A percentile compares a stretch with the other conserved stretches of the same genome.
These are phyloP conservation scores for Podospora appendiculata DNA, from an alignment of 495 filamentous ascomycete species.

Conservation along the genomic window DNA sequence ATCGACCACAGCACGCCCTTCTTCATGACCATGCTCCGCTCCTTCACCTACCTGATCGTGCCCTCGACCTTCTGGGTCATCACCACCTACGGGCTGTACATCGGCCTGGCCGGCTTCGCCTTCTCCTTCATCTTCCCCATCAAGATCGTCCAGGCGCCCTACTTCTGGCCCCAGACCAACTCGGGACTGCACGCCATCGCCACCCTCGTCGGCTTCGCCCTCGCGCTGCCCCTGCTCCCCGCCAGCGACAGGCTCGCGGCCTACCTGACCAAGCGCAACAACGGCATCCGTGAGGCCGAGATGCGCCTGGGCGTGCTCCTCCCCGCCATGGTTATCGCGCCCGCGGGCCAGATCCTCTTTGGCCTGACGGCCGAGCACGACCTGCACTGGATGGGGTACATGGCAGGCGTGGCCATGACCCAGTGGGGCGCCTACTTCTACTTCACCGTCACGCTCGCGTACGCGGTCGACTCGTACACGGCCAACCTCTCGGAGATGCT, in stretches of 20 bases:
- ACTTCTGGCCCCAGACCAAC: conserved; percentile 49
- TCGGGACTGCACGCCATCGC: conserved; percentile 50
- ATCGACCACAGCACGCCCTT: conserved; percentile 46
- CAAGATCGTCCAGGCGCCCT: conserved; percentile 46
- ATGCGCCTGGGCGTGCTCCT: conserved; percentile 53
- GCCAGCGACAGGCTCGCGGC: conserved; percentile 50
- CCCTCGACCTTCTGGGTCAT: conserved; percentile 55
- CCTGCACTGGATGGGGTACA: conserved; percentile 51
- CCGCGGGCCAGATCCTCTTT: conserved; percentile 47
- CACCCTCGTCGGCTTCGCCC: conserved; percentile 41
- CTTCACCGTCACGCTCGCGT: conserved; percentile 53
- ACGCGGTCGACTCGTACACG: conserved; percentile 52
- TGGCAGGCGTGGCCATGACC: conserved; percentile 45
- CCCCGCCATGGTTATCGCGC: conserved; percentile 45
- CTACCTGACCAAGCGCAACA: conserved; percentile 45
- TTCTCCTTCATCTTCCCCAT: conserved; percentile 56
- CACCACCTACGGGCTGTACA: conserved; percentile 47
- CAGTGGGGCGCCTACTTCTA: conserved; percentile 49
- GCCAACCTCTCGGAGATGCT: conserved; percentile 55
- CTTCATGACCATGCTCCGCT: conserved; percentile 46
- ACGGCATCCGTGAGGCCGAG: conserved; percentile 51
- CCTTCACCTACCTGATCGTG: conserved; percentile 51
- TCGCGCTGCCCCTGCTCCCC: conserved; percentile 50
- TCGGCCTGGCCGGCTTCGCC: conserved; percentile 49
- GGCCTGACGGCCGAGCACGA: conserved; percentile 45